phyloP scores from a whole-genome alignment of 2,329 filamentous ascomycete species.

The Mycosphaerella sp. region DNA sequence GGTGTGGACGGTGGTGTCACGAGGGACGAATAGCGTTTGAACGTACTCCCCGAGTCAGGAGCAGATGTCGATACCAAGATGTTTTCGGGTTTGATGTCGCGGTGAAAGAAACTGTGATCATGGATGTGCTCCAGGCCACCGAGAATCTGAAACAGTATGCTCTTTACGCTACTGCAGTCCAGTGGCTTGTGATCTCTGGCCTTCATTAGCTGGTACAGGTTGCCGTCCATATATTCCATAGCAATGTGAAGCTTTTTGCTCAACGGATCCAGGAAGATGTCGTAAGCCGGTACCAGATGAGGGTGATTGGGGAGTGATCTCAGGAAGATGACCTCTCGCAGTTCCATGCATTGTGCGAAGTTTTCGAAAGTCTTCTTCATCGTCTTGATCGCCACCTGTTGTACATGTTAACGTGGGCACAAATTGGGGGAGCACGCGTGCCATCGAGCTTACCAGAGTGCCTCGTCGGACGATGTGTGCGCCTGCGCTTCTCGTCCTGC shows the following conservation, averaged over 20 bases:
- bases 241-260: slow-evolving; percentile 95
- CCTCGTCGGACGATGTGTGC: slow-evolving; percentile 81
- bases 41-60: slow-evolving; percentile 73
- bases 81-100: slow-evolving; percentile 98
- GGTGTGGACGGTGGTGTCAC: slow-evolving; percentile 94
- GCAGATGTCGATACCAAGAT: slow-evolving; percentile 92
- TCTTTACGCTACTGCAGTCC: slow-evolving; percentile 89
- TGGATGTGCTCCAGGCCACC: slow-evolving; percentile 96
- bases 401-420: slow-evolving; percentile 9
- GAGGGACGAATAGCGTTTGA: slow-evolving; percentile 85
- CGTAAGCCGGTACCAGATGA: slow-evolving; percentile 92
- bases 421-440: not conserved
- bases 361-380: slow-evolving; percentile 99
- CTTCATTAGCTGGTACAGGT: slow-evolving; percentile 98
- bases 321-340: slow-evolving; percentile 94
- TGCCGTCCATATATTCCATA: slow-evolving; percentile 99
- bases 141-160: slow-evolving; percentile 95
- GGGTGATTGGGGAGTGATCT: slow-evolving; percentile 79
- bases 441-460: slow-evolving; percentile 63
- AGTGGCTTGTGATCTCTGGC: slow-evolving; percentile 90
- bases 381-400: slow-evolving; percentile 93
- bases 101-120: slow-evolving; percentile 94
- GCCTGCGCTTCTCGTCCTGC: slow-evolving; percentile 83
- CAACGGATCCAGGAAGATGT: slow-evolving; percentile 96
- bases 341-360: slow-evolving; percentile 79